These are phyloP conservation scores for Cercospora nicotianae DNA, from an alignment of 2,329 filamentous ascomycete genomes.

Conservation along the genomic window DNA sequence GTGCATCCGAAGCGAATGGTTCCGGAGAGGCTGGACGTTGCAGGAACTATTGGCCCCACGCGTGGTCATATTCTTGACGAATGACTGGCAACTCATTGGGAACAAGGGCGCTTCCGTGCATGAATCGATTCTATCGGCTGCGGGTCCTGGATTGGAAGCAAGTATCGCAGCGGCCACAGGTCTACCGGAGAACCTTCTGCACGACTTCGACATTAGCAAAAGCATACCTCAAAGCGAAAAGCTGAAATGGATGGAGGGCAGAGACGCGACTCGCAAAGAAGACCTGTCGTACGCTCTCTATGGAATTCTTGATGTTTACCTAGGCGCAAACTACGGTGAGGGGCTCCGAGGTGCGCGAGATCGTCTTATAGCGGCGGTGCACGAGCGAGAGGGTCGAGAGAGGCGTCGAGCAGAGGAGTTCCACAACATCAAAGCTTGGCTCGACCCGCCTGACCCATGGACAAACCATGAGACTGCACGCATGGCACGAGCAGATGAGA, in stretches of 20 bases:
- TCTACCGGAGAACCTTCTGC: background rate
- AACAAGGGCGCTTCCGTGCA: background rate
- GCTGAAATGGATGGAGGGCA: background rate
- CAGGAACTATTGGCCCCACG: background rate
- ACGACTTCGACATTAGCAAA: background rate
- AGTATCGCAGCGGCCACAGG: background rate
- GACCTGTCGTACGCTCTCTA: background rate
- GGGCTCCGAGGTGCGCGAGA: background rate
- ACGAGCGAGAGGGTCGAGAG: no score
- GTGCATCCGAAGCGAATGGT: background rate
- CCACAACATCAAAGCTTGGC: background rate
- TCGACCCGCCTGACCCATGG: background rate
- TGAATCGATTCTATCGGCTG: background rate
- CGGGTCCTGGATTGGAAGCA: background rate
- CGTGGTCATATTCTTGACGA: background rate
- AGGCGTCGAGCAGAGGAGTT: background rate
- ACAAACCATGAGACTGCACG: background rate
- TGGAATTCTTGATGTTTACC: background rate
- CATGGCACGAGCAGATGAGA: background rate
- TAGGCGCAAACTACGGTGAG: background rate
- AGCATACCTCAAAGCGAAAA: background rate
- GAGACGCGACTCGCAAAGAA: background rate
- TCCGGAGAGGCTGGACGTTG: background rate
- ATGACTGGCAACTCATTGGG: background rate
- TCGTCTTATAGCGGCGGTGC: background rate